phyloP scores from a whole-genome alignment of 2,329 filamentous ascomycete species.

The Fusarium aywerte region DNA sequence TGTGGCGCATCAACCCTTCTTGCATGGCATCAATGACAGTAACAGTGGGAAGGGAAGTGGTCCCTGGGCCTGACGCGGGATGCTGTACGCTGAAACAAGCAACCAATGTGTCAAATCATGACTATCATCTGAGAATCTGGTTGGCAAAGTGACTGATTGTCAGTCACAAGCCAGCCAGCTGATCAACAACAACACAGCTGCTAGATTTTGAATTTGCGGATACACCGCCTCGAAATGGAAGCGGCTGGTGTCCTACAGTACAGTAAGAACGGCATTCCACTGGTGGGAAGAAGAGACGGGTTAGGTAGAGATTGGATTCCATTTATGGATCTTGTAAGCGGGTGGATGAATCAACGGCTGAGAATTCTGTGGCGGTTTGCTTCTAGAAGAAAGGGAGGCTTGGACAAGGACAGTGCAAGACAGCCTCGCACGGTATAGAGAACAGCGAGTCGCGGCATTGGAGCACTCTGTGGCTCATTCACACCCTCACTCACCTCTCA shows the following conservation, averaged over 20 bases:
- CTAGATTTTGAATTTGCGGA: slow-evolving; percentile 3
- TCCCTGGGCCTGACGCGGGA: slow-evolving; percentile 24
- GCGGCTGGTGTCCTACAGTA: slow-evolving; percentile 18
- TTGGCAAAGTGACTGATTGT: slow-evolving; percentile 40
- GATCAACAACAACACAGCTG: slow-evolving; percentile 25
- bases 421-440: slow-evolving; percentile 11
- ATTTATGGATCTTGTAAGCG: slow-evolving; percentile 21
- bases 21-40: slow-evolving; percentile 14
- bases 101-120: slow-evolving; percentile 31
- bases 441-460: slow-evolving; percentile 11
- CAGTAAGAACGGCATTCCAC: slow-evolving; percentile 23
- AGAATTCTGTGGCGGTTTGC: slow-evolving; percentile 38
- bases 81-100: slow-evolving; percentile 32
- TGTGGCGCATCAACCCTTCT: slow-evolving; percentile 33
- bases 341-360: slow-evolving; percentile 30
- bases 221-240: slow-evolving; percentile 40
- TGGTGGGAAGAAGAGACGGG: slow-evolving; percentile 15
- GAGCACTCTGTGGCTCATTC: background rate
- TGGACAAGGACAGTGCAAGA: slow-evolving; percentile 20
- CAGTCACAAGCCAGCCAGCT: slow-evolving; percentile 34
- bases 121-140: slow-evolving; percentile 31
- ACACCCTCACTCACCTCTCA: too few relatives aligned
- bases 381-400: slow-evolving; percentile 34
- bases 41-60: background rate
- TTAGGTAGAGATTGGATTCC: background rate